These are phyloP conservation scores for Ophiostoma ips DNA, from an alignment of 2,329 filamentous ascomycete genomes.

Conservation along the genomic window DNA sequence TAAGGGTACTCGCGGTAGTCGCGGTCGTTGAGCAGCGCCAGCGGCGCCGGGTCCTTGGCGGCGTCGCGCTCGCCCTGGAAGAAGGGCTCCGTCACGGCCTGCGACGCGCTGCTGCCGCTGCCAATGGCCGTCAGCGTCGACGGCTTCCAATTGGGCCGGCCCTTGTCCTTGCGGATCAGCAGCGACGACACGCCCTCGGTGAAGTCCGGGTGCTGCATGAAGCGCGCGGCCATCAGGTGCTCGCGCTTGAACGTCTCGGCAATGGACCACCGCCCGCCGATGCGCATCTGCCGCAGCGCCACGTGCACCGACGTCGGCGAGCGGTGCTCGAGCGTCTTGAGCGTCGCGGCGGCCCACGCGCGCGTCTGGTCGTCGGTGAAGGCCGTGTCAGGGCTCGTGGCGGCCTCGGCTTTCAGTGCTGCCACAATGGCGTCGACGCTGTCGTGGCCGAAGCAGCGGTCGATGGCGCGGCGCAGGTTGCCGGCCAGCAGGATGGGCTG, in stretches of 20 bases:
- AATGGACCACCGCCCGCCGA: slow-evolving; percentile 66
- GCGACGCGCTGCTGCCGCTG: slow-evolving; percentile 25
- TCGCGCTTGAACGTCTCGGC: slow-evolving; percentile 74
- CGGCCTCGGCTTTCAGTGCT: slow-evolving; percentile 46
- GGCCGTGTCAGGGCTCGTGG: slow-evolving; percentile 57
- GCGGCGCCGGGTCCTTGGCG: slow-evolving; percentile 23
- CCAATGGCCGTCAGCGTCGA: slow-evolving; percentile 55
- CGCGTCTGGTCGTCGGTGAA: slow-evolving; percentile 42
- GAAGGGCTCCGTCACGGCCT: slow-evolving; percentile 47
- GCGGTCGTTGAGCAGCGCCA: slow-evolving; percentile 47
- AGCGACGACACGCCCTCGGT: slow-evolving; percentile 76
- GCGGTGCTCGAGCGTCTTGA: slow-evolving; percentile 58
- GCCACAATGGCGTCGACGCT: slow-evolving; percentile 56
- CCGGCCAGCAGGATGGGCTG: slow-evolving; percentile 55
- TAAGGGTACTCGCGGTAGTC: slow-evolving; percentile 66
- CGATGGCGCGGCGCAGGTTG: slow-evolving; percentile 63
- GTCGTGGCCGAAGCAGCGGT: slow-evolving; percentile 62
- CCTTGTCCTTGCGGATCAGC: slow-evolving; percentile 51
- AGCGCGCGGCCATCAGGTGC: slow-evolving; percentile 67
- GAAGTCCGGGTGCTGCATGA: slow-evolving; percentile 90
- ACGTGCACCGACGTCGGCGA: slow-evolving; percentile 84
- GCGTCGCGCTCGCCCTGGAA: slow-evolving; percentile 35
- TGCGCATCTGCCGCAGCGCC: slow-evolving; percentile 66
- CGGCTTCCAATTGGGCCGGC: slow-evolving; percentile 62
- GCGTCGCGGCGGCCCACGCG: slow-evolving; percentile 67